A percentile compares a stretch with the other conserved stretches of the same genome.
Conservation (phyloP, 2,329 filamentous ascomycete genomes). For the Epichloe elymi region DNA sequence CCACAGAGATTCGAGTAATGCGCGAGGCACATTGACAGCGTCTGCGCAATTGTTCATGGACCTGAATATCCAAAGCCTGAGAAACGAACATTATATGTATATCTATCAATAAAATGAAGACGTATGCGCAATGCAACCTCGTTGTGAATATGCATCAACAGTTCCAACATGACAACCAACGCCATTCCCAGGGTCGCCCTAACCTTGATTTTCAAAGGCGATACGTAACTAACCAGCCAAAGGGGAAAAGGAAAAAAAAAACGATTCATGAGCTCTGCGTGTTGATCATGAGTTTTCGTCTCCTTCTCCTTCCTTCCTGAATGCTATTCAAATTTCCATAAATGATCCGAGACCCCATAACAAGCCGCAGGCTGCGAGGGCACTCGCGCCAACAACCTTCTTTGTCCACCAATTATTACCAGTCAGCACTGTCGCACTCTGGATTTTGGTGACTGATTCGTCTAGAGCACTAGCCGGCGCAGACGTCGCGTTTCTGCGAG, state of each 20-base stretch:
- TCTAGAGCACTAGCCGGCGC: constrained; percentile 16
- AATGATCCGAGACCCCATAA: constrained; percentile 46
- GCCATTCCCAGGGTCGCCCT: not conserved
- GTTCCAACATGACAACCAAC: not conserved
- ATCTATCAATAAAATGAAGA: not conserved
- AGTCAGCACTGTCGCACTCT: constrained; percentile 43
- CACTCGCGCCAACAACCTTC: constrained; percentile 48
- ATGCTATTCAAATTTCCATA: constrained; percentile 21
- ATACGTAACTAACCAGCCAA: no score
- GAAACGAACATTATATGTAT: no score
- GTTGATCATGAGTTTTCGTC: no score
- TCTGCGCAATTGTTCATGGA: no score
- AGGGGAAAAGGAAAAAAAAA: not conserved
- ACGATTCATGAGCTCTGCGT: not conserved
- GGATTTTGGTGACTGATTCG: constrained; percentile 17
- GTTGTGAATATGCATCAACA: no score
- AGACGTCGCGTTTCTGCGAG: constrained; percentile 14
- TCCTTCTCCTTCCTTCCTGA: not conserved
- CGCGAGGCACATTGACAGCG: no score
- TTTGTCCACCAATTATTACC: constrained; percentile 56
- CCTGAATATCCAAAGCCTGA: no score
- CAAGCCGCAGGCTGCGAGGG: constrained; percentile 46
- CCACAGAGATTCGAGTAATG: no score
- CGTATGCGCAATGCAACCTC: not conserved
- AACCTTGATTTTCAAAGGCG: no score